Evolutionary conservation across 805 yeast species (phyloP).

Genomic region (Cyberlindnera veronae): DNA sequence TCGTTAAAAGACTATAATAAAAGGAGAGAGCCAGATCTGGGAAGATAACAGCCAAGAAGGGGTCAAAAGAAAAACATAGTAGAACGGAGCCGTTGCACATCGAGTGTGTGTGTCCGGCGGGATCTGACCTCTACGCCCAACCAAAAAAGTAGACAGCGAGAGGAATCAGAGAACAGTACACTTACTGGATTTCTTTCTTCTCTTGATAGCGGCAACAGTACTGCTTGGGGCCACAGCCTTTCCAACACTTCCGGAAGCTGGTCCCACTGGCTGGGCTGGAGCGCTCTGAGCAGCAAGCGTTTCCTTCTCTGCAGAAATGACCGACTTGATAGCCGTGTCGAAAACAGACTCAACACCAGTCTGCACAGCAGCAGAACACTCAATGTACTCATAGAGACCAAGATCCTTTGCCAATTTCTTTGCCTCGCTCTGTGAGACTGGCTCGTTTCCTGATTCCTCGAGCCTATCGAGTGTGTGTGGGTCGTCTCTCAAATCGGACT

Average conservation of each 20-base stretch:
- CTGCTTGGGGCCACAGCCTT: not conserved
- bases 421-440: conserved; percentile 63
- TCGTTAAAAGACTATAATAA: no score
- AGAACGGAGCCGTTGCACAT: no score
- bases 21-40: no score
- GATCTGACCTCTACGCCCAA: no score
- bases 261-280: not conserved
- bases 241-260: conserved; percentile 2
- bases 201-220: conserved; percentile 6
- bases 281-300: conserved; percentile 6
- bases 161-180: conserved; percentile 12
- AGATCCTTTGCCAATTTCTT: conserved; percentile 61
- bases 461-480: conserved; percentile 65
- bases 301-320: conserved; percentile 34
- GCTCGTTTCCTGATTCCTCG: conserved; percentile 56
- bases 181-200: conserved; percentile 12
- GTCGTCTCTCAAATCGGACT: conserved; percentile 80
- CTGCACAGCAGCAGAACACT: conserved; percentile 90
- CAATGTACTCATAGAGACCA: conserved; percentile 71
- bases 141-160: no score
- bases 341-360: conserved; percentile 81
- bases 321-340: conserved; percentile 75
- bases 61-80: no score
- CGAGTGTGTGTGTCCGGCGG: no score
- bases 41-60: no score